Conservation (phyloP, 2,329 filamentous ascomycete genomes). For the Diaporthe humulicola region DNA sequence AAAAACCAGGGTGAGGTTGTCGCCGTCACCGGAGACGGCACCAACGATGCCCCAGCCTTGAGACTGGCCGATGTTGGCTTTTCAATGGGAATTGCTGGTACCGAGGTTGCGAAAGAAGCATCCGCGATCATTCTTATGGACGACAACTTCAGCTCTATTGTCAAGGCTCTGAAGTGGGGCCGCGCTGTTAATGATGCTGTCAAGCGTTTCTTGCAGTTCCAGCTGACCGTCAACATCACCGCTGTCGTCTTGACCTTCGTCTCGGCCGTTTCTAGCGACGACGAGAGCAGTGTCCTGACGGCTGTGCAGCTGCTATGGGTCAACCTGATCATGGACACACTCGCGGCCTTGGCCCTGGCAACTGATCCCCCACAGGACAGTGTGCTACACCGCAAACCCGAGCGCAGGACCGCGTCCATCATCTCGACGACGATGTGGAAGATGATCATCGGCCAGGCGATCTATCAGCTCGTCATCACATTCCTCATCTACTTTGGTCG, state of each 20-base stretch:
- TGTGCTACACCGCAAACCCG: constrained; percentile 82
- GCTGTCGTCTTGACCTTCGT: constrained; percentile 90
- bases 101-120: constrained; percentile 87
- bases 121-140: constrained; percentile 90
- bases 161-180: constrained; percentile 86
- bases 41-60: constrained; percentile 85
- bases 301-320: constrained; percentile 96
- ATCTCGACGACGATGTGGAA: constrained; percentile 98
- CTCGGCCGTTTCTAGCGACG: constrained; percentile 79
- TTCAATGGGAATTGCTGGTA: constrained; percentile 87
- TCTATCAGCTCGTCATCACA: constrained; percentile 87
- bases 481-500: constrained; percentile 80
- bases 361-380: constrained; percentile 90
- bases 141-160: constrained; percentile 89
- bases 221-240: constrained; percentile 91
- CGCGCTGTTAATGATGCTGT: constrained; percentile 82
- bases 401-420: constrained; percentile 68
- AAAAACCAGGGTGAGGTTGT: constrained; percentile 83
- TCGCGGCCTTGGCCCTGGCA: constrained; percentile 88
- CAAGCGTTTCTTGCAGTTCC: constrained; percentile 82
- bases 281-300: constrained; percentile 82
- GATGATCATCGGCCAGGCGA: constrained; percentile 94
- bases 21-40: constrained; percentile 86
- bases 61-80: constrained; percentile 88
- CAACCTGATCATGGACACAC: constrained; percentile 97